phyloP scores from a whole-genome alignment of 2,329 filamentous ascomycete species.

The Colletotrichum limetticola region DNA sequence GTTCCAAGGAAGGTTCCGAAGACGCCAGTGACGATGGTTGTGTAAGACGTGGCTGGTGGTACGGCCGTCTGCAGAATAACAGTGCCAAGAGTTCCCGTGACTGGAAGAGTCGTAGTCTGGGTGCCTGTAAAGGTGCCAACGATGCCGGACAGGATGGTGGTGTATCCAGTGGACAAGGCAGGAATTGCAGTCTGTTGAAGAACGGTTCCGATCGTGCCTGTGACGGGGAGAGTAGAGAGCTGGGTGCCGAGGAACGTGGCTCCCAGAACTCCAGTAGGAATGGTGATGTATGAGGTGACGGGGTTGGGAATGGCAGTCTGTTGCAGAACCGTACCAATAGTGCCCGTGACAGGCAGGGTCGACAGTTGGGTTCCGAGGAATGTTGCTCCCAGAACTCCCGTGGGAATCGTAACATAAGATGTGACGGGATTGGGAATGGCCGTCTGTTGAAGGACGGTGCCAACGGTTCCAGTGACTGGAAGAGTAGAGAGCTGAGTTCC shows the following conservation, averaged over 20 bases:
- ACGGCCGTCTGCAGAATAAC: conserved; percentile 6
- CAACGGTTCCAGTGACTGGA: not conserved
- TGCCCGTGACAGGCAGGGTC: not conserved
- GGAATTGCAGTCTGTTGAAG: not conserved
- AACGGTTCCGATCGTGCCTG: not conserved
- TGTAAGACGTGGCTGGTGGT: not conserved
- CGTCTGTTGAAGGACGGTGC: not conserved
- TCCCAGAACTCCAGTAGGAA: not conserved
- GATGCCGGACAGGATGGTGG: not conserved
- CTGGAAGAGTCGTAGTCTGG: not conserved
- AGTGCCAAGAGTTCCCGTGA: not conserved
- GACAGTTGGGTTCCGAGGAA: not conserved
- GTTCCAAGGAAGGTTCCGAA: conserved; percentile 1
- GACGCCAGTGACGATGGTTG: not conserved
- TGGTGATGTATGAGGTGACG: not conserved
- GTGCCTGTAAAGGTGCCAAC: conserved; percentile 2
- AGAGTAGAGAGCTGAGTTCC: not conserved
- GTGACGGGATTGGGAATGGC: not conserved
- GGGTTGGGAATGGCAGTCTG: not conserved
- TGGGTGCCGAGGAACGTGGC: not conserved
- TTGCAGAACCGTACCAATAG: not conserved
- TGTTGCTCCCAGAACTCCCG: not conserved
- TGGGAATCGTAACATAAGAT: not conserved
- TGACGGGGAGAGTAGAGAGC: not conserved
- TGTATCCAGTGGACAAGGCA: not conserved